These are phyloP conservation scores for Borovskyia barvae DNA, from an alignment of 208 protist genomes.

Conservation along the genomic window DNA sequence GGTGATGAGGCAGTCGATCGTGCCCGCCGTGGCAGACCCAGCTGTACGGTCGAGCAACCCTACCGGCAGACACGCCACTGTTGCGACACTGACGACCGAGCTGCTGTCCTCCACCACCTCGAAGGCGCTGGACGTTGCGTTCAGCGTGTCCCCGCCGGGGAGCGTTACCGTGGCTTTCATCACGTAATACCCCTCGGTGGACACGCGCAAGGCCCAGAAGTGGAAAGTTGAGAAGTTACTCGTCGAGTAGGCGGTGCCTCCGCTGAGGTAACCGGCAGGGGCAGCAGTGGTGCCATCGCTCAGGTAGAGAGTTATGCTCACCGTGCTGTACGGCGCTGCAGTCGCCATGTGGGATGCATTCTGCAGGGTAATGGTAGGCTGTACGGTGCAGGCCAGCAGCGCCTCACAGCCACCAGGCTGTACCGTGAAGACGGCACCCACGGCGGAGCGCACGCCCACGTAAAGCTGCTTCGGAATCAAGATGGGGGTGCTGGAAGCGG, in stretches of 20 bases:
- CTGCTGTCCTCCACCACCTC: constrained; percentile 26
- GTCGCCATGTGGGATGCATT: constrained; percentile 32
- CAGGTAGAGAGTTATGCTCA: constrained; percentile 44
- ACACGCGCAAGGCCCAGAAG: constrained; percentile 52
- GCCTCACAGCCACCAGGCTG: constrained; percentile 48
- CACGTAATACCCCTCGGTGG: constrained; percentile 45
- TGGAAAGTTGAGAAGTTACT: constrained; percentile 52
- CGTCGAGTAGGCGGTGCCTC: constrained; percentile 34
- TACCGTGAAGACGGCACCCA: constrained; percentile 40
- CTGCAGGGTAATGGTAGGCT: constrained; percentile 60
- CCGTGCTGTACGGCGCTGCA: constrained; percentile 37
- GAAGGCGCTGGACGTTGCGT: constrained; percentile 37
- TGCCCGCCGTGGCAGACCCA: neutral
- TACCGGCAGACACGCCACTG: constrained; percentile 49
- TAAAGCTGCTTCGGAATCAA: constrained; percentile 35
- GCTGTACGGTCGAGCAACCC: constrained; percentile 39
- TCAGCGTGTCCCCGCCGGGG: constrained; percentile 32
- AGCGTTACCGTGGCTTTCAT: constrained; percentile 68
- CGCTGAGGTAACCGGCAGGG: constrained; percentile 30
- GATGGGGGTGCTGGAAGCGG: constrained; percentile 9
- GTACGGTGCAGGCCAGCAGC: constrained; percentile 40
- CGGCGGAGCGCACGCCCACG: constrained; percentile 40
- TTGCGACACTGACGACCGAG: constrained; percentile 19
- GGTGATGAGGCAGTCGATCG: constrained; percentile 45
- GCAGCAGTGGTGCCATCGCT: constrained; percentile 27